Conservation (phyloP, 164 flowering plant species). For the Nymphaea thermarum region DNA sequence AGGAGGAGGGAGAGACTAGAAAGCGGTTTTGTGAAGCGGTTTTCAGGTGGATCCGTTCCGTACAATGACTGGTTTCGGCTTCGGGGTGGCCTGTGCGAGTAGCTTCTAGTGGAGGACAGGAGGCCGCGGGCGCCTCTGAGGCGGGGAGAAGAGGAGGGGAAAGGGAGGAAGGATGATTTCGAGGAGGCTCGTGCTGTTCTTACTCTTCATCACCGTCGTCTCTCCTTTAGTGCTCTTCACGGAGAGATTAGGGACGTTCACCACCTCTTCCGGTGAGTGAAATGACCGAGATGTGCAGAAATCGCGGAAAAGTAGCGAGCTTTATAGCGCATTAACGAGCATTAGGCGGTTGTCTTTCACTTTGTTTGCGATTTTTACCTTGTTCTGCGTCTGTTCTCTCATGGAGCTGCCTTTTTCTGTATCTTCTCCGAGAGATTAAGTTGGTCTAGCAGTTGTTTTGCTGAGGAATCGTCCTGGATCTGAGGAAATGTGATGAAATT, state of each 20-base stretch:
- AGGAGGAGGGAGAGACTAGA: too few species aligned
- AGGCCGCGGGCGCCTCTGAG: neutral
- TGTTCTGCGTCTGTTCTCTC: neutral
- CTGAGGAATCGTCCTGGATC: too few species aligned
- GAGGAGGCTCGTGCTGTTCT: slow-evolving; percentile 41
- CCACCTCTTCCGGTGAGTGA: slow-evolving; percentile 24
- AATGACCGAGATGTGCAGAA: neutral
- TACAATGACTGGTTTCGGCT: neutral
- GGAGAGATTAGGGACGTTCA: slow-evolving; percentile 41
- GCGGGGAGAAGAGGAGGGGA: neutral
- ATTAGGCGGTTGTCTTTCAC: neutral
- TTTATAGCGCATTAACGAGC: neutral
- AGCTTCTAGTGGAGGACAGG: neutral
- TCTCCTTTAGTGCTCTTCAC: slow-evolving; percentile 78
- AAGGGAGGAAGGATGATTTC: slow-evolving; percentile 18
- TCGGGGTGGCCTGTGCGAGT: neutral
- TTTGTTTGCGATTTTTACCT: neutral
- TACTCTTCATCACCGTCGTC: slow-evolving; percentile 58
- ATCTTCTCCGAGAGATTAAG: neutral
- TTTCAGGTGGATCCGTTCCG: neutral
- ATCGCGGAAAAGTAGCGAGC: neutral
- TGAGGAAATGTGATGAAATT: too few species aligned
- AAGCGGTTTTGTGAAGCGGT: neutral
- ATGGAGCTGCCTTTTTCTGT: neutral
- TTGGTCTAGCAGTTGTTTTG: too few species aligned